These are phyloP conservation scores for Agaricales sp. DNA, from an alignment of 1,284 basidiomycete species.

Conservation along the genomic window DNA sequence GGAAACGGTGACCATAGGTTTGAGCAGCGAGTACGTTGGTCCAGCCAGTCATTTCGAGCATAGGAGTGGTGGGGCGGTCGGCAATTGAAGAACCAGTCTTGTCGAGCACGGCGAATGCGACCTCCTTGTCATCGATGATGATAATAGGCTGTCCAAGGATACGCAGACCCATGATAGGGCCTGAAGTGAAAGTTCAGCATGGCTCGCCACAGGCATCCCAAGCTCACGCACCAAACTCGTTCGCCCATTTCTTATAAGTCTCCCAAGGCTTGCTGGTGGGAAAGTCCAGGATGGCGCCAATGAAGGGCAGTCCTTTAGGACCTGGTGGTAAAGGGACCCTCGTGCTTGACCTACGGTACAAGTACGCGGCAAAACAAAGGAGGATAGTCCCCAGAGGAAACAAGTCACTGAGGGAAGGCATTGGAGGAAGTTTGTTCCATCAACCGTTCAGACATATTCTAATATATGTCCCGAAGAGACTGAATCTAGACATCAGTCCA, in stretches of 20 bases:
- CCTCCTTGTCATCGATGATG: conserved; percentile 1
- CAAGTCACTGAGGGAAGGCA: neutral
- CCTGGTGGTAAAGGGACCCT: conserved; percentile 1
- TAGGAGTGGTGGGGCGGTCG: neutral
- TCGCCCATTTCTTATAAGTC: conserved; percentile 2
- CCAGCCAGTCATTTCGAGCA: neutral
- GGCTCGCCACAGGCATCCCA: neutral
- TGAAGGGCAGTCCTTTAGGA: neutral
- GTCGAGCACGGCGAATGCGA: neutral
- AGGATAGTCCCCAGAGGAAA: neutral
- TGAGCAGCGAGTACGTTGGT: neutral
- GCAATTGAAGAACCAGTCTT: neutral
- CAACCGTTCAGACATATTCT: neutral
- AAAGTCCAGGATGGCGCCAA: conserved; percentile 1
- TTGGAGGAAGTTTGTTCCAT: neutral
- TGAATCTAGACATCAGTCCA: neutral
- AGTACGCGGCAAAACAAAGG: neutral
- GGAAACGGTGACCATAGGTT: neutral
- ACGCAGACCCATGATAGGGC: neutral
- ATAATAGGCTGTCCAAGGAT: neutral
- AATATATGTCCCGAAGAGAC: neutral
- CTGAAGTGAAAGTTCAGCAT: neutral
- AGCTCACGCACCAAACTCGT: conserved; percentile 1
- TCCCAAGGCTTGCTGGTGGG: conserved; percentile 2
- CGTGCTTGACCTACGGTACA: neutral